A percentile compares a stretch with the other conserved stretches of the same genome.
These are phyloP conservation scores for Thuidium tamariscinum DNA, from an alignment of 225 moss, liverwort and hornwort genomes.

Conservation along the genomic window DNA sequence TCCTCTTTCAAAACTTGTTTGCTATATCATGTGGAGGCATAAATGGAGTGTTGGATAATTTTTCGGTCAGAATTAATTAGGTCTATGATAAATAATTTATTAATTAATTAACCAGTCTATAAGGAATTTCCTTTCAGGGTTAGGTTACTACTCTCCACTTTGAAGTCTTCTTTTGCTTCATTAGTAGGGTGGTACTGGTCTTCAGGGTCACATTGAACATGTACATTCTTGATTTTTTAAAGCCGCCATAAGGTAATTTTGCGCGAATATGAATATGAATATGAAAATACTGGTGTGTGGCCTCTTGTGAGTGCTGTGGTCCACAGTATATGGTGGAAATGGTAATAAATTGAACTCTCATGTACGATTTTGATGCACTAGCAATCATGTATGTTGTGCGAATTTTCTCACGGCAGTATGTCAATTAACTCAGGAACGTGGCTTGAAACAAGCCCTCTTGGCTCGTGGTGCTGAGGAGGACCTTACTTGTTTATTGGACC, in stretches of 20 bases:
- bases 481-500: slow-evolving; percentile 52
- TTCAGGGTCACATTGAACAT: background rate
- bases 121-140: background rate
- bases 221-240: background rate
- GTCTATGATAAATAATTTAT: background rate
- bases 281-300: background rate
- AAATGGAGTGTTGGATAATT: background rate
- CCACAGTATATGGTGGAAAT: background rate
- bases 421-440: slow-evolving; percentile 38
- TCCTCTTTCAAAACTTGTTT: background rate
- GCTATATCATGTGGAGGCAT: background rate
- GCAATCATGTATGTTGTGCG: background rate
- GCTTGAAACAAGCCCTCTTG: slow-evolving; percentile 57
- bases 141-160: background rate
- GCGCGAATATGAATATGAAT: background rate
- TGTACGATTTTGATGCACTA: background rate
- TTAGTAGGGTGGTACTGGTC: background rate
- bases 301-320: background rate
- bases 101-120: too few species aligned
- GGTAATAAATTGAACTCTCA: background rate
- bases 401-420: background rate
- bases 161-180: background rate
- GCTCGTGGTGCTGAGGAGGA: slow-evolving; percentile 58
- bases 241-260: background rate
- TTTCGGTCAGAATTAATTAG: too few species aligned